These are phyloP conservation scores for Stevia rebaudiana DNA, from an alignment of 140 eudicot genomes.

Conservation along the genomic window DNA sequence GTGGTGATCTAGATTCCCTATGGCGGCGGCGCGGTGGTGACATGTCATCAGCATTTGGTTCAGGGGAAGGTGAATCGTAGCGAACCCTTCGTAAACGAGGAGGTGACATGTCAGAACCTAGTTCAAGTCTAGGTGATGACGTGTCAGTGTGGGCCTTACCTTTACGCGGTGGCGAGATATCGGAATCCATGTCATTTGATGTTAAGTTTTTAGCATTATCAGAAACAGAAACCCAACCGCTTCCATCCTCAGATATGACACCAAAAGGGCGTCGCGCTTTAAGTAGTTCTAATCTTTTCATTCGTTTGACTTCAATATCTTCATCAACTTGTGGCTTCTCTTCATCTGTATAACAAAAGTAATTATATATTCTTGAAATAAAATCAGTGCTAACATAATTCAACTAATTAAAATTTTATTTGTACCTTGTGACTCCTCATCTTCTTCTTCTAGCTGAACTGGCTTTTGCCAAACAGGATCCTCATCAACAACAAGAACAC, in stretches of 20 bases:
- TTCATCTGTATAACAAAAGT: conserved; percentile 48
- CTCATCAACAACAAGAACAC: conserved; percentile 75
- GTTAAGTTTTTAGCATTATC: conserved; percentile 30
- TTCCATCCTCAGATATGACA: conserved; percentile 89
- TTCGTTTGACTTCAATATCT: conserved; percentile 84
- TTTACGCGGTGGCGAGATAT: conserved; percentile 68
- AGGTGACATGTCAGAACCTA: conserved; percentile 42
- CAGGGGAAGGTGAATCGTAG: conserved; percentile 40
- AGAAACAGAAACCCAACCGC: conserved; percentile 85
- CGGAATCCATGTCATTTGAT: conserved; percentile 30
- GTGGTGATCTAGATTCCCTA: background rate
- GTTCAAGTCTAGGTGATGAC: conserved; percentile 37
- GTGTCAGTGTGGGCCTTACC: conserved; percentile 37
- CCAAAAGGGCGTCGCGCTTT: conserved; percentile 64
- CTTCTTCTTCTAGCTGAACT: conserved; percentile 54
- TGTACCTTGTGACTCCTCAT: conserved; percentile 73
- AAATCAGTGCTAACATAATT: background rate
- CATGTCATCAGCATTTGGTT: conserved; percentile 21
- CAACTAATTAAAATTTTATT: background rate
- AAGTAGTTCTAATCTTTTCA: conserved; percentile 75
- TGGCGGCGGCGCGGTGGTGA: conserved; percentile 22
- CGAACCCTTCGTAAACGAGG: conserved; percentile 33
- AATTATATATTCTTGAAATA: no score
- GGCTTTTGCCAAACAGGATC: conserved; percentile 98
- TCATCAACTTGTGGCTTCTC: conserved; percentile 86